Evolutionary conservation across 2,329 filamentous ascomycete genomes (phyloP).

Genomic region (Fusarium palustre): DNA sequence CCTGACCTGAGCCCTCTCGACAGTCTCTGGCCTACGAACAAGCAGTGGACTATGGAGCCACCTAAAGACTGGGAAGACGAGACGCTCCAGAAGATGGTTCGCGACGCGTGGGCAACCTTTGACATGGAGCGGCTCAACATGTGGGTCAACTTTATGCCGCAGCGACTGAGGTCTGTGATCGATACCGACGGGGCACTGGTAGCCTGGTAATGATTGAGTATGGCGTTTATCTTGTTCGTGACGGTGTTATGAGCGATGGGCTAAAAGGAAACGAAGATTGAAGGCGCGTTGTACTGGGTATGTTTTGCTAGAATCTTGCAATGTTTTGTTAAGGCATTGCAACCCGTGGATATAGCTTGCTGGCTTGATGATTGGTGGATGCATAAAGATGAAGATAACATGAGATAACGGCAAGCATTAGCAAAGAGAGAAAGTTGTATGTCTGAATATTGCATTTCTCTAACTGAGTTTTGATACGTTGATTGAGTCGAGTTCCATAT

Average conservation of each 20-base stretch:
- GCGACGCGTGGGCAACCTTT: conserved; percentile 48
- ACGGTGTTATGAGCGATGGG: conserved; percentile 23
- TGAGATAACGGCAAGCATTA: background rate
- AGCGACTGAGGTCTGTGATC: conserved; percentile 50
- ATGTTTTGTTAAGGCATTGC: background rate
- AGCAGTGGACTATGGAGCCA: conserved; percentile 50
- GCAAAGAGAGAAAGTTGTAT: background rate
- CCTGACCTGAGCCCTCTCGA: conserved; percentile 54
- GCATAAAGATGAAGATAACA: background rate
- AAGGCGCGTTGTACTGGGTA: background rate
- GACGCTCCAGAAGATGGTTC: conserved; percentile 49
- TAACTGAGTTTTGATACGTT: background rate
- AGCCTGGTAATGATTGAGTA: conserved; percentile 47
- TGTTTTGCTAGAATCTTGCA: background rate
- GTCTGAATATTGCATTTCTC: background rate
- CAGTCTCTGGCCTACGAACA: conserved; percentile 51
- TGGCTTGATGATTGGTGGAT: background rate
- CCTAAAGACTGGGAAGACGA: conserved; percentile 52
- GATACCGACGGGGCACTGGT: conserved; percentile 50
- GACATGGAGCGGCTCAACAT: conserved; percentile 51
- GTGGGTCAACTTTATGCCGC: conserved; percentile 55
- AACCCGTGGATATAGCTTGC: background rate
- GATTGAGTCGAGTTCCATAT: background rate
- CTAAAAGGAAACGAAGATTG: background rate
- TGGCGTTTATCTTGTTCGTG: conserved; percentile 24